Base-by-base conservation (phyloP, 164 flowering plant genomes). In the Dillenia turbinata region DNA sequence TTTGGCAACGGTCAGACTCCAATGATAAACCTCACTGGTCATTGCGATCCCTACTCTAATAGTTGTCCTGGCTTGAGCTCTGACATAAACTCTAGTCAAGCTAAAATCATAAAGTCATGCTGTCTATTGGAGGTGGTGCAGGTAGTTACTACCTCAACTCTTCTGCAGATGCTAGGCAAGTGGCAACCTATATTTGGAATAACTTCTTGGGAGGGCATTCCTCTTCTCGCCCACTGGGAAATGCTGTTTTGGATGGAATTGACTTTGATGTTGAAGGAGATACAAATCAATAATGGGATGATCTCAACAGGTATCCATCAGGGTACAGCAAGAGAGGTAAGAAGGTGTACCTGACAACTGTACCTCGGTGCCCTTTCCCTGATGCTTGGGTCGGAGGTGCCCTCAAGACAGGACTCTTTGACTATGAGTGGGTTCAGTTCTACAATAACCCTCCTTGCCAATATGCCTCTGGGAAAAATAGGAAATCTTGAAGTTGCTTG, bases 341-440 rank as follows among this genome's bases (percentile, higher is more conserved):
- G 40, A 33, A 33, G 6, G 40, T 33, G 6, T 33, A 33, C 40
- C 6, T 33, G 40, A 33, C 40, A 4, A 7, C 40, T 4, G 40
- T 73, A 1, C 75, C 78, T 3, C 75, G 71, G 44, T 75, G 75
- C 19, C 72, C 70, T 0, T 68, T 50, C 57, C 75, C 78, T 10
- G 78, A 75, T 65, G 12, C 33, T 4, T 56, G 43, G 24, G 46
- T 71, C 0, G 64, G 61, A 1, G 19, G 10, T 1, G 73, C 75
- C 9, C n/a, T 75, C 3, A 47, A 48, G 15, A 68, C 70, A 5
- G 75, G 73, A 0, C 54, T 75, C 10, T 75, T 75, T 33, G 73
- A 75, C 60, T 67, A 49, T 44, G 73, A 66, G 10, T 74, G 68
- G 71, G 67, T 74, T 1, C 71, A 74, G 44, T 69, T 68, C 19